Evolutionary conservation across 129 eudicot species (phyloP).

Genomic region (Calendula officinalis): DNA sequence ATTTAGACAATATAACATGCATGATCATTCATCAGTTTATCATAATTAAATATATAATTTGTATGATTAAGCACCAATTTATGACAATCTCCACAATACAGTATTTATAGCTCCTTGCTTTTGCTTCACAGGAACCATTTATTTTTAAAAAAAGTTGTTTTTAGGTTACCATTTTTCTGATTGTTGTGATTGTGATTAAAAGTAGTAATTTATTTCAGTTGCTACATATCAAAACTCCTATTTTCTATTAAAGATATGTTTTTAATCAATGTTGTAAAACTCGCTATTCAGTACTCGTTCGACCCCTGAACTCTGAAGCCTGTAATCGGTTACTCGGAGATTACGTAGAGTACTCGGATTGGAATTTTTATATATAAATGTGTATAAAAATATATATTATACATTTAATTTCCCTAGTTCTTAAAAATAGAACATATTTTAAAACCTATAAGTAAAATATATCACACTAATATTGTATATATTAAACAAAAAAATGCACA

Average conservation of each 20-base stretch:
- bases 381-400: too few species aligned
- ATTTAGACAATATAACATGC: conserved; percentile 12
- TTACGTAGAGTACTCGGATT: too few species aligned
- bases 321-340: too few species aligned
- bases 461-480: too few species aligned
- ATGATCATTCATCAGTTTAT: not conserved
- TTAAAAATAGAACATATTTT: too few species aligned
- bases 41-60: not conserved
- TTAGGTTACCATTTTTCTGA: not conserved
- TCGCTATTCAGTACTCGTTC: too few species aligned
- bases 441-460: too few species aligned
- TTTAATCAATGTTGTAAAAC: conserved; percentile 5
- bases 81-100: conserved; percentile 5
- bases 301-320: too few species aligned
- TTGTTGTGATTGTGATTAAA: not conserved
- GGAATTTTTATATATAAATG: too few species aligned
- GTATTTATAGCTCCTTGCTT: not conserved
- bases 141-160: not conserved
- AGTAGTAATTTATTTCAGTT: not conserved
- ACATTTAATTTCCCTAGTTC: too few species aligned
- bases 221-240: not conserved
- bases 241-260: not conserved
- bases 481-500: too few species aligned
- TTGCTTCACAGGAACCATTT: conserved; percentile 6
- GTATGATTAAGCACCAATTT: not conserved